Evolutionary conservation across 2,329 filamentous ascomycete species (phyloP).

Genomic region (Pseudogymnoascus destructans): DNA sequence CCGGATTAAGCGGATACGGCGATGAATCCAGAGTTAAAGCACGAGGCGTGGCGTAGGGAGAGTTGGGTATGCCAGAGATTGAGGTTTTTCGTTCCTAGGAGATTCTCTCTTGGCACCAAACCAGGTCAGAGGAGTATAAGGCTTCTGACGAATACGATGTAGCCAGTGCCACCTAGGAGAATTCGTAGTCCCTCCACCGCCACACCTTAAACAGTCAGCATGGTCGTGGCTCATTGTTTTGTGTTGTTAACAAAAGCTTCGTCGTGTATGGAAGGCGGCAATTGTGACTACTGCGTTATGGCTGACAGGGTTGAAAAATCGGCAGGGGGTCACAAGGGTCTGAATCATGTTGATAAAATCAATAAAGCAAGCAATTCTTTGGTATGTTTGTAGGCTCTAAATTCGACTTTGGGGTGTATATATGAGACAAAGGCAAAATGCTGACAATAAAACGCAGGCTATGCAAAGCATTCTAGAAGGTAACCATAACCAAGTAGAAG

Average conservation of each 20-base stretch:
- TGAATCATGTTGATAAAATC: background rate
- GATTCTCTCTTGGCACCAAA: background rate
- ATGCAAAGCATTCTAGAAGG: constrained; percentile 8
- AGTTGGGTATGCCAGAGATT: background rate
- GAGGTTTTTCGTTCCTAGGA: background rate
- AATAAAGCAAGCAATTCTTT: background rate
- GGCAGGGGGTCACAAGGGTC: background rate
- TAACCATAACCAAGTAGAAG: background rate
- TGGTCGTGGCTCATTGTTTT: background rate
- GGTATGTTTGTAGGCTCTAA: background rate
- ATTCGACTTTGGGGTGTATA: background rate
- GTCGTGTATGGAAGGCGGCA: background rate
- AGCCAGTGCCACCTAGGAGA: background rate
- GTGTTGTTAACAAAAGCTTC: background rate
- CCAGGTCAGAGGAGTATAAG: background rate
- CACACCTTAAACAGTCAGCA: background rate
- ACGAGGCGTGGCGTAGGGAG: background rate
- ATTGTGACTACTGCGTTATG: background rate
- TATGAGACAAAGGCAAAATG: background rate
- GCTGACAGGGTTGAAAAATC: background rate
- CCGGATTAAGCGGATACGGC: background rate
- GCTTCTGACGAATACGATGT: background rate
- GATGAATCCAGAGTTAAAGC: background rate
- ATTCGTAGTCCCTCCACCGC: background rate
- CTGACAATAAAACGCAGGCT: background rate